Evolutionary conservation across 2,329 filamentous ascomycete genomes (phyloP).

Genomic region (Magnaporthiopsis rhizophila): DNA sequence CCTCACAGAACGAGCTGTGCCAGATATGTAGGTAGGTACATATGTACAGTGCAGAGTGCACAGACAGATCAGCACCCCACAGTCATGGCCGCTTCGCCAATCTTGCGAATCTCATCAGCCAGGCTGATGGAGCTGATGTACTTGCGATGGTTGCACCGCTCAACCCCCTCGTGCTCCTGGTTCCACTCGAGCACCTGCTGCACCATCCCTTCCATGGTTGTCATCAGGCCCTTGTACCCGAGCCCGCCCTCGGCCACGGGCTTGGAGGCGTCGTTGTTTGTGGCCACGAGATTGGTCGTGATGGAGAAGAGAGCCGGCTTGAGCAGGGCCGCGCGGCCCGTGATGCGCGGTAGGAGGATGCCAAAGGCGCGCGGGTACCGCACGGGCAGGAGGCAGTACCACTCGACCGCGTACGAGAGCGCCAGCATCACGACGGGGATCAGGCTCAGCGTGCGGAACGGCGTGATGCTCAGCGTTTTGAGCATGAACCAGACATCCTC

Average conservation of each 20-base stretch:
- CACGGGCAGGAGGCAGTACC: slow-evolving; percentile 24
- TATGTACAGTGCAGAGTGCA: too few species aligned
- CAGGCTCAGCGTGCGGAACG: slow-evolving; percentile 23
- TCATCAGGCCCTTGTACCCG: slow-evolving; percentile 29
- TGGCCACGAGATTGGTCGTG: slow-evolving; percentile 29
- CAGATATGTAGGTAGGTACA: too few species aligned
- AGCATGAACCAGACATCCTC: slow-evolving; percentile 27
- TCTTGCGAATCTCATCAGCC: slow-evolving; percentile 29
- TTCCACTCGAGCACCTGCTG: slow-evolving; percentile 35
- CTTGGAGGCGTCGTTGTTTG: slow-evolving; percentile 22
- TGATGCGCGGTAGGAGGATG: slow-evolving; percentile 22
- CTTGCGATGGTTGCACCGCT: slow-evolving; percentile 16
- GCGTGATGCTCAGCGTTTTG: slow-evolving; percentile 25
- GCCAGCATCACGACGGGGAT: slow-evolving; percentile 27
- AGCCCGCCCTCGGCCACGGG: slow-evolving; percentile 28
- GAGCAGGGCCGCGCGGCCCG: slow-evolving; percentile 26
- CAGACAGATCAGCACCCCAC: slow-evolving; percentile 1
- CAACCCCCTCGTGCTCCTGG: slow-evolving; percentile 22
- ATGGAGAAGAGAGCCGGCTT: slow-evolving; percentile 33
- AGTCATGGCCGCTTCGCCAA: slow-evolving; percentile 8
- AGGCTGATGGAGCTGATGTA: slow-evolving; percentile 31
- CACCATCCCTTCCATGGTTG: slow-evolving; percentile 31
- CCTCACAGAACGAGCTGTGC: too few species aligned
- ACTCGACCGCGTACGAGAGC: slow-evolving; percentile 27
- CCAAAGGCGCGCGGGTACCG: slow-evolving; percentile 18